These are phyloP conservation scores for Davidsoniella virescens DNA, from an alignment of 2,329 filamentous ascomycete species.

Conservation along the genomic window DNA sequence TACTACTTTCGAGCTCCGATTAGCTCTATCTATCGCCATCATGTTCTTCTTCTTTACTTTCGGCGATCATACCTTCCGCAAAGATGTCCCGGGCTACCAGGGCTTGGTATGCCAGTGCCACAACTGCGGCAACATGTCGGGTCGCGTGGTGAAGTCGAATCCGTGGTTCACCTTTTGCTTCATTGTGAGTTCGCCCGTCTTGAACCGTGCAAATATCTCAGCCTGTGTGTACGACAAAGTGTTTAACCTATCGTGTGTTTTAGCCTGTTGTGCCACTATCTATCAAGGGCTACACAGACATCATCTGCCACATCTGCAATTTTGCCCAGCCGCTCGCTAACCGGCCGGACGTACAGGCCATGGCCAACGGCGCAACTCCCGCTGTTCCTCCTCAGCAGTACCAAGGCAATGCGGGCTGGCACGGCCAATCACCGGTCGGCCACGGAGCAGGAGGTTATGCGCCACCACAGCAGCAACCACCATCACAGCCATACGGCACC, in stretches of 20 bases:
- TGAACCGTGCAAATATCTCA: background rate
- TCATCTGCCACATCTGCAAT: conserved; percentile 60
- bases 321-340: conserved; percentile 52
- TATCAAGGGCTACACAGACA: conserved; percentile 48
- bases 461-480: conserved; percentile 14
- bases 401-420: conserved; percentile 20
- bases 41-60: conserved; percentile 50
- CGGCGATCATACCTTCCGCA: conserved; percentile 45
- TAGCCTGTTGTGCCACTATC: conserved; percentile 58
- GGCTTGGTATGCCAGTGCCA: conserved; percentile 45
- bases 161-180: conserved; percentile 73
- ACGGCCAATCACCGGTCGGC: background rate
- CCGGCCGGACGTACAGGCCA: conserved; percentile 38
- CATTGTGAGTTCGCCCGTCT: conserved; percentile 31
- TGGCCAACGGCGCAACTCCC: conserved; percentile 27
- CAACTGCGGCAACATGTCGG: conserved; percentile 50
- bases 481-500: conserved; percentile 13
- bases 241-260: background rate
- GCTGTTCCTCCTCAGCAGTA: conserved; percentile 9
- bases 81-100: conserved; percentile 44
- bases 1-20: background rate
- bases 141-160: conserved; percentile 42
- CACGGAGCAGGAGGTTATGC: too few species aligned
- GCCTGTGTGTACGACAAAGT: background rate
- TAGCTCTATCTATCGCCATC: conserved; percentile 12